phyloP scores from a whole-genome alignment of 441 rosid species.

The Daphne laureola region DNA sequence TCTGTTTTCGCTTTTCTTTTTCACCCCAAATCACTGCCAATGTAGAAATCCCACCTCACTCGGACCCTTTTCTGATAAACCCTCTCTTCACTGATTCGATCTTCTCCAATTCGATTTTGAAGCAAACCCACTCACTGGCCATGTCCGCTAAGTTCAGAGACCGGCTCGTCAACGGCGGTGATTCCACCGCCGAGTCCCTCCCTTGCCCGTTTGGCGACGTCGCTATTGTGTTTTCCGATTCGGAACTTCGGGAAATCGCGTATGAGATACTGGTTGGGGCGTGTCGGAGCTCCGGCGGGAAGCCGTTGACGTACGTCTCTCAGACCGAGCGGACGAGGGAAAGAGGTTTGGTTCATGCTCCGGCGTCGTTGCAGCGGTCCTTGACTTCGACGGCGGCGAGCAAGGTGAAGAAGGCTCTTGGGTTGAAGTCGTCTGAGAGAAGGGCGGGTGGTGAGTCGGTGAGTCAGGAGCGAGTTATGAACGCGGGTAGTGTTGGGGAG shows the following conservation, averaged over 20 bases:
- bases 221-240: constrained; percentile 33
- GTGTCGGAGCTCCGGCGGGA: constrained; percentile 47
- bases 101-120: neutral
- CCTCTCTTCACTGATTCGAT: constrained; percentile 8
- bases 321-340: constrained; percentile 44
- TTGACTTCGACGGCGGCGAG: constrained; percentile 56
- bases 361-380: constrained; percentile 58
- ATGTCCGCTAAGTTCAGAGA: constrained; percentile 26
- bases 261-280: constrained; percentile 60
- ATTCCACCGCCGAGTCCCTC: constrained; percentile 16
- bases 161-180: constrained; percentile 15
- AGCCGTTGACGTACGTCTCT: constrained; percentile 52
- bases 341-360: constrained; percentile 9
- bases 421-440: constrained; percentile 48
- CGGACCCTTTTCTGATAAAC: constrained; percentile 1
- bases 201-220: constrained; percentile 39
- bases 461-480: constrained; percentile 30
- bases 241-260: constrained; percentile 66
- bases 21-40: neutral
- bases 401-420: constrained; percentile 61
- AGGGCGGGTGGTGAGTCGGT: constrained; percentile 30
- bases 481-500: constrained; percentile 48
- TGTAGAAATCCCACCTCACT: neutral
- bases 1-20: neutral
- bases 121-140: neutral